Conservation (phyloP, 2,329 filamentous ascomycete species). For the Lanzia echinophila region DNA sequence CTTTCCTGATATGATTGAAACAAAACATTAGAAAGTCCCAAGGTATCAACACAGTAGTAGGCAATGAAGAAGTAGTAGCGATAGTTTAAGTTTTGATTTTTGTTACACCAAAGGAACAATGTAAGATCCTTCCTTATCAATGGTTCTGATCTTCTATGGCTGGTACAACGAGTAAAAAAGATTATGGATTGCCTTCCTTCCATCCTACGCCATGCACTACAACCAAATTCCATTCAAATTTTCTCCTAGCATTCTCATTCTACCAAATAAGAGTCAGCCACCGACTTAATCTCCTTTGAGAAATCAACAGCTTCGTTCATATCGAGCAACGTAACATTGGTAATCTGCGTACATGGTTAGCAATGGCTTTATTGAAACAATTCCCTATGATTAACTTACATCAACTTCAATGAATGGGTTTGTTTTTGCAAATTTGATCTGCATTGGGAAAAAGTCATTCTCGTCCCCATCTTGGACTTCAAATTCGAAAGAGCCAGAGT, state of each 20-base stretch:
- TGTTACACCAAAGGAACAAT: no score
- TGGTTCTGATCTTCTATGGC: constrained; percentile 15
- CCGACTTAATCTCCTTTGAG: constrained; percentile 73
- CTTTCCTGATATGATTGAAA: no score
- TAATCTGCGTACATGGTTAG: constrained; percentile 46
- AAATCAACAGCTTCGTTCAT: constrained; percentile 75
- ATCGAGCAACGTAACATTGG: constrained; percentile 63
- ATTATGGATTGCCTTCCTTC: constrained; percentile 12
- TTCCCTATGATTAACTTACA: constrained; percentile 49
- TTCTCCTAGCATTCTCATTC: constrained; percentile 46
- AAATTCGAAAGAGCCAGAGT: constrained; percentile 87
- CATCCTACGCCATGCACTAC: constrained; percentile 22
- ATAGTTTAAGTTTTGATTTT: no score
- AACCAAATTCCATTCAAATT: constrained; percentile 15
- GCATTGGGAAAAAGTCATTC: constrained; percentile 97
- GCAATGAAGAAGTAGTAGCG: no score
- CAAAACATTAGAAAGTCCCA: no score
- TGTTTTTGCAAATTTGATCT: constrained; percentile 78
- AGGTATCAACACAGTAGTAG: no score
- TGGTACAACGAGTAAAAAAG: constrained; percentile 13
- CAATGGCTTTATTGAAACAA: constrained; percentile 4
- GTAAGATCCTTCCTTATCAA: no score
- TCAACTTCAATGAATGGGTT: constrained; percentile 88
- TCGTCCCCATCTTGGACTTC: constrained; percentile 84
- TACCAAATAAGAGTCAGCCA: constrained; percentile 70